Conservation (phyloP, 1,139 yeast genomes). For the Pichia sp. region DNA sequence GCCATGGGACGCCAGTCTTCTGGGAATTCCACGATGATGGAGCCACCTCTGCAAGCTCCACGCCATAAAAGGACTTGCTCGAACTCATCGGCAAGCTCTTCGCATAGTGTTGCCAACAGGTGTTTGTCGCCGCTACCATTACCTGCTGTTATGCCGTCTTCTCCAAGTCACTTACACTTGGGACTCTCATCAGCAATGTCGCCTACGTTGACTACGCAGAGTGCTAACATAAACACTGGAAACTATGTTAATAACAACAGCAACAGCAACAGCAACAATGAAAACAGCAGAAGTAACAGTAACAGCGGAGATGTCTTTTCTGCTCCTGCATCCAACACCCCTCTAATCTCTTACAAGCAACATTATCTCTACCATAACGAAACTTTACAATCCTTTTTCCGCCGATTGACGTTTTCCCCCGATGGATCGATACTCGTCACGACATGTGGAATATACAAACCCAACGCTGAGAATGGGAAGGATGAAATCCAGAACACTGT, state of each 20-base stretch:
- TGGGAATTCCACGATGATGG: constrained; percentile 25
- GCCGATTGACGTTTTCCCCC: constrained; percentile 80
- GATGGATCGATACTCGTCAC: constrained; percentile 80
- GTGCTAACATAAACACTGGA: background rate
- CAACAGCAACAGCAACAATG: background rate
- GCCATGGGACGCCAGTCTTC: background rate
- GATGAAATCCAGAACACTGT: constrained; percentile 57
- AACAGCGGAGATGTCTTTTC: background rate
- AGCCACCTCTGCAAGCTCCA: constrained; percentile 32
- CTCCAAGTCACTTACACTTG: constrained; percentile 31
- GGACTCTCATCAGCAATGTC: constrained; percentile 7
- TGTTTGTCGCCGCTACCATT: constrained; percentile 28
- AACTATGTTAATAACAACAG: background rate
- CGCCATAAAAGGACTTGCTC: constrained; percentile 32
- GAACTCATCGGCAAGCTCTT: constrained; percentile 31
- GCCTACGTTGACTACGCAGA: constrained; percentile 25
- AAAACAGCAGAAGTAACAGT: background rate
- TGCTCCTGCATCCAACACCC: constrained; percentile 6
- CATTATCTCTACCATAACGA: constrained; percentile 72
- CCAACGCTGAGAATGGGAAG: constrained; percentile 16
- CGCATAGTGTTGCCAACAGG: constrained; percentile 24
- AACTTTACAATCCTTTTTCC: constrained; percentile 81
- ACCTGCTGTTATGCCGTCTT: constrained; percentile 27
- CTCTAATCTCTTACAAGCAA: constrained; percentile 27
- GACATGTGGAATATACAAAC: constrained; percentile 71